Evolutionary conservation across 495 filamentous ascomycete species (phyloP), one percentile per base, ranked within the genome.

Genomic region (Poronia punctata): DNA sequence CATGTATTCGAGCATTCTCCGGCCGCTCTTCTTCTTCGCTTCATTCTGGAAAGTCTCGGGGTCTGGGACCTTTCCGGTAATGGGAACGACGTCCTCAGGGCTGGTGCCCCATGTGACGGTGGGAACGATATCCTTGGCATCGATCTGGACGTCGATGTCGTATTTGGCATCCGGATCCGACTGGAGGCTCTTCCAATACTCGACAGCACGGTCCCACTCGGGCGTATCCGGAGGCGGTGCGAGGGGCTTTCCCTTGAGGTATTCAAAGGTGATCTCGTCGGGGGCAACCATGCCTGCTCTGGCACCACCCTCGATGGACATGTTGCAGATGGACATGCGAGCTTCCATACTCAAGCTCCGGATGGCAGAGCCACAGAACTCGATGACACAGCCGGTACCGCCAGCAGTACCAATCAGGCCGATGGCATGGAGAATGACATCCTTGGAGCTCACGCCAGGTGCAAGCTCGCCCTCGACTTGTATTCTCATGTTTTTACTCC

Each of bases 321-420:
- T 98, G 70, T 98, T 98, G 67, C 92, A 97, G 59, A 98, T 92
- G 40, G 87, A 95, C 90, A 98, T 97, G 54, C 92, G 82, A 25
- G 92, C 92, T 61, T 98, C 92, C 78, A 98, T 95, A 66, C 86
- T 94, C 50, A 98, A 71, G 27, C 64, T 65, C 46, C 86, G 78
- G 56, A 98, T 95, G 38, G 89, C 87, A 36, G 87, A 93, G 36
- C 92, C 92, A 52, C 86, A 93, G 74, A 84, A 98, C 70, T 98
- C 92, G 52, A 98, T 95, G 44, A 98, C 92, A 36, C 84, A 79
- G 50, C 89, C 89, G 30, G 79, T 98, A 38, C 92, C 92, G 62
- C 90, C 92, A 35, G 92, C 92, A 29, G 92, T 97, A 47, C 92
- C 92, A 52, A 98, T 92, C 40, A 88, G 64, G 56, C 92, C 92